Evolutionary conservation across 805 yeast species (phyloP).

Genomic region (Barnettozyma vustinii): DNA sequence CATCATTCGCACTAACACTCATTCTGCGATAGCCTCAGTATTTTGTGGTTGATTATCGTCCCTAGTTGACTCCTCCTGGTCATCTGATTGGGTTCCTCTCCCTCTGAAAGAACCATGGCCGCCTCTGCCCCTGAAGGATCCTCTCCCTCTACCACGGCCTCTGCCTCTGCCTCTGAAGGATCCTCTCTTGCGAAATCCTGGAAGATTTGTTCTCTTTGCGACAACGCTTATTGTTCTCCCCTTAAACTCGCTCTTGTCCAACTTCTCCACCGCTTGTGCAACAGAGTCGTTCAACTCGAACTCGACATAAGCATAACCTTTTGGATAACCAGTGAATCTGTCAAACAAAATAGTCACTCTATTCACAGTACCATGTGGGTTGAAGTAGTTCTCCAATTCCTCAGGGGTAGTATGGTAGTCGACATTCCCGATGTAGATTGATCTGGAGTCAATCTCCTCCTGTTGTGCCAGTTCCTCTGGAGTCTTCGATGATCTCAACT

Average conservation of each 20-base stretch:
- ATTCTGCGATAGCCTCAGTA: not conserved
- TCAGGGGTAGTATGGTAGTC: constrained; percentile 45
- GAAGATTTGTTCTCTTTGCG: constrained; percentile 49
- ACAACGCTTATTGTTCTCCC: constrained; percentile 44
- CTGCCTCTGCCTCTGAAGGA: constrained; percentile 22
- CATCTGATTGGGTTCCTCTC: not conserved
- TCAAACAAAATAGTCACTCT: constrained; percentile 48
- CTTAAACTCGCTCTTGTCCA: constrained; percentile 38
- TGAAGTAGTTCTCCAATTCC: constrained; percentile 43
- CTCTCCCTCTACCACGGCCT: constrained; percentile 21
- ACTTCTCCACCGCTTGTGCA: constrained; percentile 37
- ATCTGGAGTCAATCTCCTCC: constrained; percentile 44
- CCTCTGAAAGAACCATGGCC: not conserved
- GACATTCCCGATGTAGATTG: constrained; percentile 50
- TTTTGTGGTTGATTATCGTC: not conserved
- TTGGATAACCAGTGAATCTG: constrained; percentile 39
- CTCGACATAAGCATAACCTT: constrained; percentile 62
- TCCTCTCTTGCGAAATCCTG: constrained; percentile 34
- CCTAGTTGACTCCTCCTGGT: not conserved
- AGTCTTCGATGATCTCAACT: constrained; percentile 13
- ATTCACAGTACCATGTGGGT: constrained; percentile 39
- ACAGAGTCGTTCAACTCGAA: constrained; percentile 41
- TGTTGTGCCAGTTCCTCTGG: constrained; percentile 30
- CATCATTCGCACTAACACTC: not conserved
- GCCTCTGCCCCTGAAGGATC: constrained; percentile 15